Evolutionary conservation across 169 alveolate species (phyloP).

Genomic region (Eimeria necatrix): DNA sequence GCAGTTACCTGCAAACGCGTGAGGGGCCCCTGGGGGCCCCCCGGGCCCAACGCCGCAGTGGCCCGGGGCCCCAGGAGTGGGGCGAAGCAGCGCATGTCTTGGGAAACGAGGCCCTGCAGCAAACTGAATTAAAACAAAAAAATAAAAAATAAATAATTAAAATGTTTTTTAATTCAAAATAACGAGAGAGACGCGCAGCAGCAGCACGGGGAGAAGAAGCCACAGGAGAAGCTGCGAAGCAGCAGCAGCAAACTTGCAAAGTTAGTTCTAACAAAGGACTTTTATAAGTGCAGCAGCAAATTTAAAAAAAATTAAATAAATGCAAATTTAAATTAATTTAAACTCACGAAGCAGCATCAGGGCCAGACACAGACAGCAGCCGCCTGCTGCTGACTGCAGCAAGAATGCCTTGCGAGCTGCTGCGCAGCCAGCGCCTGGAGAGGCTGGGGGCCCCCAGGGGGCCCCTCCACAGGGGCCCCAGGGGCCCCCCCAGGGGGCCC

Average conservation of each 20-base stretch:
- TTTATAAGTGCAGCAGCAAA: not conserved
- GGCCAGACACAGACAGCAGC: slow-evolving; percentile 36
- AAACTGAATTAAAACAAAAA: not conserved
- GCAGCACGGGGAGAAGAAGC: not conserved
- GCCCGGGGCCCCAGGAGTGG: slow-evolving; percentile 36
- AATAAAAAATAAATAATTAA: not conserved
- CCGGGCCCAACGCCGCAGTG: slow-evolving; percentile 52
- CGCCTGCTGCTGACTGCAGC: not conserved
- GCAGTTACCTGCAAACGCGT: slow-evolving; percentile 49
- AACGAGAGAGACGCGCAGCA: not conserved
- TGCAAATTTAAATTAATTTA: too few relatives aligned
- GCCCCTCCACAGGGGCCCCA: not conserved
- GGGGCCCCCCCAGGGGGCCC: slow-evolving; percentile 4
- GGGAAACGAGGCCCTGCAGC: not conserved
- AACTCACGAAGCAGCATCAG: slow-evolving; percentile 1
- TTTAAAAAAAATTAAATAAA: not conserved
- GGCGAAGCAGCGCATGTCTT: slow-evolving; percentile 43
- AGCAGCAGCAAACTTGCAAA: not conserved
- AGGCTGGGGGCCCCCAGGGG: slow-evolving; percentile 43
- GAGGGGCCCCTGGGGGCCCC: slow-evolving; percentile 51
- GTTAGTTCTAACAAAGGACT: not conserved
- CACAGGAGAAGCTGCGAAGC: not conserved
- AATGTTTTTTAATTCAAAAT: not conserved
- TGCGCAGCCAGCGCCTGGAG: not conserved
- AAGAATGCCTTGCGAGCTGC: not conserved